A percentile compares a stretch with the other conserved stretches of the same genome.
phyloP scores from a whole-genome alignment of 306 rosid genomes.

The Prunus dulcis region DNA sequence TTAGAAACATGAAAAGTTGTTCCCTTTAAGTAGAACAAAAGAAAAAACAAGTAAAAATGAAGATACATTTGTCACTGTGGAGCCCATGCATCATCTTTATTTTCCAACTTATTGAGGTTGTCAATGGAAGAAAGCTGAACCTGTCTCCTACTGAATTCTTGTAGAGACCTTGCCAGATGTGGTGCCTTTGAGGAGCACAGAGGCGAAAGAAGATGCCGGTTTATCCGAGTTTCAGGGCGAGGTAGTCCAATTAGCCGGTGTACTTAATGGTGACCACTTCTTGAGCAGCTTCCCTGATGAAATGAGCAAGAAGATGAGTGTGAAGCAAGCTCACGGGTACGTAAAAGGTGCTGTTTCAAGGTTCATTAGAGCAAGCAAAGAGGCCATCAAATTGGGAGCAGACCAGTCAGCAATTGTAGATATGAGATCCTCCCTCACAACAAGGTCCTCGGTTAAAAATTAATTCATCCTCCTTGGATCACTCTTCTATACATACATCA shows the following conservation, averaged over 20 bases:
- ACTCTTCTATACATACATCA: background rate
- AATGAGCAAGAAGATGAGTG: slow-evolving; percentile 84
- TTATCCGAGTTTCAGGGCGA: slow-evolving; percentile 90
- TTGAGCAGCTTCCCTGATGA: slow-evolving; percentile 86
- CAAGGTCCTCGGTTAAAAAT: slow-evolving; percentile 54
- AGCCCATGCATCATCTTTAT: background rate
- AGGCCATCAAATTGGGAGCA: slow-evolving; percentile 88
- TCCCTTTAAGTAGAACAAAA: background rate
- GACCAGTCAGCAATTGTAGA: slow-evolving; percentile 89
- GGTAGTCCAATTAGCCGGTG: slow-evolving; percentile 89
- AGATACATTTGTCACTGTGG: background rate
- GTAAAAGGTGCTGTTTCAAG: slow-evolving; percentile 80
- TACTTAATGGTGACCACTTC: slow-evolving; percentile 89
- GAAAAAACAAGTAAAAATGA: background rate
- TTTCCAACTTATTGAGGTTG: background rate
- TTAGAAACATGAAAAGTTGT: background rate
- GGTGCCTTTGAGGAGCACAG: slow-evolving; percentile 63
- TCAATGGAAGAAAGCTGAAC: background rate
- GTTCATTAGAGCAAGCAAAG: slow-evolving; percentile 93
- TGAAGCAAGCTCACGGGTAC: slow-evolving; percentile 75
- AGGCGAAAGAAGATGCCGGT: slow-evolving; percentile 58
- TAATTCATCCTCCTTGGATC: background rate
- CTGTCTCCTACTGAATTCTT: background rate
- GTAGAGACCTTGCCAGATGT: slow-evolving; percentile 87
- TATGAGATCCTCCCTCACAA: slow-evolving; percentile 98